Conservation (phyloP, 495 filamentous ascomycete species). For the Neurospora discreta region DNA sequence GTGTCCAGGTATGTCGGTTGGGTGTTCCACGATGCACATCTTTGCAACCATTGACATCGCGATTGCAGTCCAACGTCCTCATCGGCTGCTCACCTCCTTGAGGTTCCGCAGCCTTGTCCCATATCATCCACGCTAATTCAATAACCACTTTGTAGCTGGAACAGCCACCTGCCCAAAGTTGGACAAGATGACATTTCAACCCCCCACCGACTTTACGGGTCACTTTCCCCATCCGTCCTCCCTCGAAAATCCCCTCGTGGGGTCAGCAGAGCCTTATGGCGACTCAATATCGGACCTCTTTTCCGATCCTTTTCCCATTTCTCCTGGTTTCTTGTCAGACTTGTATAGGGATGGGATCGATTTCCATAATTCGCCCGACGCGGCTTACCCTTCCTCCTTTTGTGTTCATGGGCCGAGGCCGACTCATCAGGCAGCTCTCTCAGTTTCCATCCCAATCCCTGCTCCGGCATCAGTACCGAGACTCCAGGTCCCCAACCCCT, state of each 20-base stretch:
- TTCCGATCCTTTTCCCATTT: background rate
- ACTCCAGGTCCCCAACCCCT: background rate
- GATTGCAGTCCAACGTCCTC: background rate
- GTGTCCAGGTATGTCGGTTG: background rate
- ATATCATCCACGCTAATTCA: background rate
- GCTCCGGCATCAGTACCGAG: background rate
- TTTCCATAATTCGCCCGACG: background rate
- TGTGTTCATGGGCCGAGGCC: background rate
- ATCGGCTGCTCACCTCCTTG: background rate
- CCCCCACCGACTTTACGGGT: background rate
- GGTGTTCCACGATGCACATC: background rate
- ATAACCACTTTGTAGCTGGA: background rate
- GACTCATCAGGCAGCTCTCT: background rate
- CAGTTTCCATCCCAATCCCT: background rate
- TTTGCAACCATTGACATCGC: background rate
- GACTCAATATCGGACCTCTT: background rate
- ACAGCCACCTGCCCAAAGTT: background rate
- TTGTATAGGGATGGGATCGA: background rate
- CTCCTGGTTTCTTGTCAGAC: background rate
- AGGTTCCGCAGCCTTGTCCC: background rate
- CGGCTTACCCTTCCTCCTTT: background rate
- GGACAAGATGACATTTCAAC: background rate
- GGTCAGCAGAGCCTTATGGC: background rate
- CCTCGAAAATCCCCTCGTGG: background rate
- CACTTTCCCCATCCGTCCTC: background rate